Evolutionary conservation across 208 protist genomes (phyloP), one percentile per base, ranked within the genome.

Genomic region (Acanthamoeba quina): DNA sequence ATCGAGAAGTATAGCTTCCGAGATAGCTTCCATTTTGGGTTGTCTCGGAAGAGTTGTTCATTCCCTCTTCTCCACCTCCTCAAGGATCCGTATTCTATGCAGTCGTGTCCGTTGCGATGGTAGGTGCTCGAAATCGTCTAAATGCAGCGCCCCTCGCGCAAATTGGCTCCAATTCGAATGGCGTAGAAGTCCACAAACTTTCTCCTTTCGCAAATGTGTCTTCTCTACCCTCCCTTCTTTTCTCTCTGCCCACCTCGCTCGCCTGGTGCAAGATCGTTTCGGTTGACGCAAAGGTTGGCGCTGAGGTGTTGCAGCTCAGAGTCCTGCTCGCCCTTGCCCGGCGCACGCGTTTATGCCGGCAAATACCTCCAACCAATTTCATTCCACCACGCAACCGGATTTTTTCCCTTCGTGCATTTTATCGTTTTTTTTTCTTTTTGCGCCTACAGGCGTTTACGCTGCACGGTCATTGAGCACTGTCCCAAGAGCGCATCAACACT

Each of bases 21-120:
- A 52, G 49, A 86, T 86, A 86, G 78, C 78, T 86, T 29, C 78
- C 54, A 58, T 86, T 86, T 56, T 29, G 49, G 7, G 24, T 70
- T 19, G 13, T 70, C 29, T 70, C 62, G 6, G 62, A 70, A 17
- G 62, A 70, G 62, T 70, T 70, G 34, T 34, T 70, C 62, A 70
- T 70, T 34, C n/a, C n/a, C 29, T 29, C 62, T 7, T 70, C 62
- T 70, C 29, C 62, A 29, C 62, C n/a, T 34, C 62, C 17, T 70
- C 62, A 34, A 70, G 6, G n/a, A 24, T 37, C 9, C n/a, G 7
- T 34, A 9, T 34, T n/a, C n/a, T 70, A 13, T 11, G 7, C 62
- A 19, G 29, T 29, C 10, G 62, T 34, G 62, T 70, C 62, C 56
- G 62, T 70, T 34, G 62, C 29, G 62, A 70, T 19, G 62, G 34